Evolutionary conservation across 1,284 basidiomycete species (phyloP).

Genomic region (Trichosporon sp.): DNA sequence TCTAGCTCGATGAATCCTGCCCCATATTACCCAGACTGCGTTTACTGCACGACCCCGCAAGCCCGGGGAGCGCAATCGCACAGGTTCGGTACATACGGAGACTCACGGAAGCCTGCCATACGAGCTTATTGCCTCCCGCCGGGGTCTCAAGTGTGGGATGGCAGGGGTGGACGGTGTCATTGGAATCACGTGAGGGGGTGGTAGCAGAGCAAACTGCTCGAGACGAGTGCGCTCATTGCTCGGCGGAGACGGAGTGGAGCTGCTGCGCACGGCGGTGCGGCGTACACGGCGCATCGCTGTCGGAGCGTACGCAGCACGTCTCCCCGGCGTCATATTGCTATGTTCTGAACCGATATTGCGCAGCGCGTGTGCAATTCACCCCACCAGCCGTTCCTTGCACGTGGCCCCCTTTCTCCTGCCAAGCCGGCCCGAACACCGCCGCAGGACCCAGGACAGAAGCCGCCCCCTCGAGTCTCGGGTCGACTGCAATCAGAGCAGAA

Average conservation of each 20-base stretch:
- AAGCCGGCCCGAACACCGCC: not conserved
- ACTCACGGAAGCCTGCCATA: not conserved
- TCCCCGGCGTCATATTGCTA: not conserved
- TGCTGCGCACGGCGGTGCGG: not conserved
- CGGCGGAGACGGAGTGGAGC: not conserved
- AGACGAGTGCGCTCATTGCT: not conserved
- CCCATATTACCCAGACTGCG: not conserved
- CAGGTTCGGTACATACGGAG: not conserved
- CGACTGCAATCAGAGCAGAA: too few species aligned
- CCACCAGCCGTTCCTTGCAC: not conserved
- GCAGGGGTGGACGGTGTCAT: not conserved
- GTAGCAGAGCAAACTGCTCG: not conserved
- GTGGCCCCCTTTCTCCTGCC: not conserved
- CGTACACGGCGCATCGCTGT: not conserved
- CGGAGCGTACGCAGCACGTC: not conserved
- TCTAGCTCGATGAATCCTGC: too few species aligned
- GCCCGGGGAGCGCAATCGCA: not conserved
- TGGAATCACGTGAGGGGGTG: not conserved
- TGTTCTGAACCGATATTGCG: not conserved
- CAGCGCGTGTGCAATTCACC: not conserved
- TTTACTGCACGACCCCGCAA: not conserved
- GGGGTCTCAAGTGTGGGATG: not conserved
- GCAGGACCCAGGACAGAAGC: too few species aligned
- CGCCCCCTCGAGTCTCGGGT: too few species aligned
- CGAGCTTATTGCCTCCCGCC: not conserved